Conservation (phyloP, 2,329 filamentous ascomycete species). For the Meredithiella fracta region DNA sequence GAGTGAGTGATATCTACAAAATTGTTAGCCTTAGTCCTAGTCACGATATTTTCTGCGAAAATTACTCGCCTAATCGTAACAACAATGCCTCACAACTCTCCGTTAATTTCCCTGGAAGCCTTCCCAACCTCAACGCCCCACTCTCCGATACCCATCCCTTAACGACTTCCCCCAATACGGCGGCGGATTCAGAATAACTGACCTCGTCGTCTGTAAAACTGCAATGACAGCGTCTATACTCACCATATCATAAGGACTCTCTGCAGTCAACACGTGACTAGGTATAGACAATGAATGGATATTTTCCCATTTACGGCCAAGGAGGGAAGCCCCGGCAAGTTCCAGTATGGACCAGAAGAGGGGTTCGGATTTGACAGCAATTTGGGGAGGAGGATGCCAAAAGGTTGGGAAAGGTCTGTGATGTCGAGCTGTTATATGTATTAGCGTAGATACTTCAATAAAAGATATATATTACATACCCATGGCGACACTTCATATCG, state of each 20-base stretch:
- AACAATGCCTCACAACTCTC: background rate
- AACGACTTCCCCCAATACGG: background rate
- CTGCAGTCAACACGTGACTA: background rate
- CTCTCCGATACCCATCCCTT: background rate
- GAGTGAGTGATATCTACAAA: background rate
- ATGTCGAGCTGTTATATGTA: conserved; percentile 24
- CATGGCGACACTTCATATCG: conserved; percentile 29
- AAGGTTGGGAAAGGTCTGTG: conserved; percentile 25
- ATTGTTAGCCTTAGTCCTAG: background rate
- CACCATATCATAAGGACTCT: background rate
- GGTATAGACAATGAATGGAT: background rate
- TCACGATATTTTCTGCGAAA: background rate
- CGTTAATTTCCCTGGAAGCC: background rate
- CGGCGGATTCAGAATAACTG: background rate
- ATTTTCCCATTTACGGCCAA: background rate
- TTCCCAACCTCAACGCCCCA: background rate
- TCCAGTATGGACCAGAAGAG: conserved; percentile 19
- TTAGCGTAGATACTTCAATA: background rate
- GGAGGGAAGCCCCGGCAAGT: conserved; percentile 10
- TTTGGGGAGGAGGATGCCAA: conserved; percentile 24
- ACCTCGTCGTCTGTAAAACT: background rate
- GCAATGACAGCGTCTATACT: background rate
- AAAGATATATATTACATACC: conserved; percentile 20
- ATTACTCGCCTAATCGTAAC: background rate
- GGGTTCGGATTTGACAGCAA: conserved; percentile 18